Evolutionary conservation across 2,329 filamentous ascomycete genomes (phyloP).

Genomic region (Cercospora beticola): DNA sequence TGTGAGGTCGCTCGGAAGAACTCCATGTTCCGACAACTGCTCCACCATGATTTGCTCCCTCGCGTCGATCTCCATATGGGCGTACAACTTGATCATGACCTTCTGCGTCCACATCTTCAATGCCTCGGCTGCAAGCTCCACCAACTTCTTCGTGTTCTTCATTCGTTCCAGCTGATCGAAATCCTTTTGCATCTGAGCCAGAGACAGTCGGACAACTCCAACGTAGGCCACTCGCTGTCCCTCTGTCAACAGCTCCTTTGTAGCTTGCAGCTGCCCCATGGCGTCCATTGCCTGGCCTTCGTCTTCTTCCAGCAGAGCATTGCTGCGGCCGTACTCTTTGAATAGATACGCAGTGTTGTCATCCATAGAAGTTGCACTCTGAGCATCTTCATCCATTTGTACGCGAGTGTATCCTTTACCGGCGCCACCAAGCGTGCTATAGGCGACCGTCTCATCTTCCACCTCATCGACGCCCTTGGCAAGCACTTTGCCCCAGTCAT

Average conservation of each 20-base stretch:
- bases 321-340: conserved; percentile 65
- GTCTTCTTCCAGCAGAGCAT: conserved; percentile 60
- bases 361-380: conserved; percentile 93
- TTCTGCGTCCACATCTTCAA: conserved; percentile 97
- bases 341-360: conserved; percentile 97
- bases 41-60: conserved; percentile 98
- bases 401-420: conserved; percentile 95
- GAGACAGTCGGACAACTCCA: conserved; percentile 77
- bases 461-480: conserved; percentile 73
- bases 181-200: conserved; percentile 73
- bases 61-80: conserved; percentile 92
- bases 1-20: conserved; percentile 79
- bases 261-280: conserved; percentile 87
- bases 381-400: conserved; percentile 89
- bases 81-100: conserved; percentile 93
- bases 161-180: conserved; percentile 61
- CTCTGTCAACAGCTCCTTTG: conserved; percentile 91
- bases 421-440: conserved; percentile 78
- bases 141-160: conserved; percentile 69
- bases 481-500: conserved; percentile 85
- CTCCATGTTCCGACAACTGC: conserved; percentile 88
- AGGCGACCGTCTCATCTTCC: conserved; percentile 68
- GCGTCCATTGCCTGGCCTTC: conserved; percentile 79
- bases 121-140: conserved; percentile 69
- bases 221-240: conserved; percentile 96